Base-by-base conservation (phyloP, 768 basidiomycete species). In the Boletus tomentosulus region DNA sequence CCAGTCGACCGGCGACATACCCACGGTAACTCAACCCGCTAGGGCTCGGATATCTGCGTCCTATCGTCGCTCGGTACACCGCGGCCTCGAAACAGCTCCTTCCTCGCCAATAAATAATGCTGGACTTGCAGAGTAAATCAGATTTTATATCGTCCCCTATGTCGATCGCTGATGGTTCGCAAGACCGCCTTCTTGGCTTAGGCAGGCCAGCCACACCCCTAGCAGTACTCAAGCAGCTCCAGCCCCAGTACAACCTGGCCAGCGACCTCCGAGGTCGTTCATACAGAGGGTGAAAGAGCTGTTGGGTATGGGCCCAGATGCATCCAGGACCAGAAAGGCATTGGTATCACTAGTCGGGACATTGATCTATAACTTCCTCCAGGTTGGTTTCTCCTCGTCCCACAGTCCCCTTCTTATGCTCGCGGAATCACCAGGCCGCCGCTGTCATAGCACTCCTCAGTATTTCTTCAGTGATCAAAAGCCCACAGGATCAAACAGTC, bases 231-330 rank as follows among this genome's bases (percentile, higher is more conserved):
- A 41, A 46, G 44, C 55, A 16, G 19, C 19, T 19, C 12, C 46
- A 11, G 27, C 55, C 24, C 43, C 28, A 12, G 10, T 35, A 3
- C 62, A 48, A 46, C 53, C 46, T 31, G 42, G 4, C 31, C 51
- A 39, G 30, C 64, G 35, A 24, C 57, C 46, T 48, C 48, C 57
- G 7, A 61, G 57, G 39, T 48, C 72, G 6, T 49, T 62, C 5
- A 50, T 61, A 27, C 63, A 61, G 11, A 61, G 57, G 25, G 12
- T 71, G 6, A 66, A 78, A 59, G 60, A 67, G 4, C 73, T 75
- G 57, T 66, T 86, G 39, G 85, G 85, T 3, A 62, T 81, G 49
- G 85, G 86, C 7, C 72, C 75, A 12, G 70, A 76, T 46, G 82
- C 78, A 24, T 73, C 78, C 4, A 73, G 70, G 54, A 75, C 74